phyloP scores from a whole-genome alignment of 805 yeast genomes.

The Teunomyces gatunensis region DNA sequence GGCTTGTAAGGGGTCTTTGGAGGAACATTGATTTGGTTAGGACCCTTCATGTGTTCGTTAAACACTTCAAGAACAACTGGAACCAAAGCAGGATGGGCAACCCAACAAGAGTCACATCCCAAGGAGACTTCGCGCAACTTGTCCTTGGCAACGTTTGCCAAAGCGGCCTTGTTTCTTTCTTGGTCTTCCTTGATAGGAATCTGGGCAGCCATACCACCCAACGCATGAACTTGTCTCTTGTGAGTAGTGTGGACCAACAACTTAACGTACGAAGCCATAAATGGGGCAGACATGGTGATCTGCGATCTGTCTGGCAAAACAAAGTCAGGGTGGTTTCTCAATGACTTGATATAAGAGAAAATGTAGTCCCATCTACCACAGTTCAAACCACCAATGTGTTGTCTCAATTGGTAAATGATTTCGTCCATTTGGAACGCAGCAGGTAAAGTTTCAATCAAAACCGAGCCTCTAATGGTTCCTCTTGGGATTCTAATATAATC shows the following conservation, averaged over 20 bases:
- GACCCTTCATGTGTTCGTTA: conserved; percentile 76
- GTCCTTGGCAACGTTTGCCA: conserved; percentile 71
- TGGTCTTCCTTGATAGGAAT: conserved; percentile 75
- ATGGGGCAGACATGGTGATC: conserved; percentile 78
- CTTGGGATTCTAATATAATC: conserved; percentile 65
- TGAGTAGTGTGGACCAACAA: conserved; percentile 73
- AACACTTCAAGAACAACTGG: conserved; percentile 70
- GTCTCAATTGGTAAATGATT: conserved; percentile 71
- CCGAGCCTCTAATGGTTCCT: conserved; percentile 80
- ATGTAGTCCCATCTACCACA: conserved; percentile 92
- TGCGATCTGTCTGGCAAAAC: conserved; percentile 76
- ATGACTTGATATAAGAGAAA: conserved; percentile 73
- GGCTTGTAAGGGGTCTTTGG: conserved; percentile 50
- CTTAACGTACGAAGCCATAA: conserved; percentile 76
- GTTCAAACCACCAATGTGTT: conserved; percentile 76
- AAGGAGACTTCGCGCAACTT: conserved; percentile 73
- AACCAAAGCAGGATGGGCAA: conserved; percentile 82
- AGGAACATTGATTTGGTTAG: conserved; percentile 67
- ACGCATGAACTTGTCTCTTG: conserved; percentile 76
- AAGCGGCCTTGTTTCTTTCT: conserved; percentile 60
- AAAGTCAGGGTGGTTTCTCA: conserved; percentile 64
- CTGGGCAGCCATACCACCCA: conserved; percentile 92
- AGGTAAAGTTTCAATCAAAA: conserved; percentile 78
- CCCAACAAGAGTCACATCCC: conserved; percentile 90
- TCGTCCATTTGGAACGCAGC: conserved; percentile 88